Conservation (phyloP, 805 yeast genomes). For the Lipomyces sp. region DNA sequence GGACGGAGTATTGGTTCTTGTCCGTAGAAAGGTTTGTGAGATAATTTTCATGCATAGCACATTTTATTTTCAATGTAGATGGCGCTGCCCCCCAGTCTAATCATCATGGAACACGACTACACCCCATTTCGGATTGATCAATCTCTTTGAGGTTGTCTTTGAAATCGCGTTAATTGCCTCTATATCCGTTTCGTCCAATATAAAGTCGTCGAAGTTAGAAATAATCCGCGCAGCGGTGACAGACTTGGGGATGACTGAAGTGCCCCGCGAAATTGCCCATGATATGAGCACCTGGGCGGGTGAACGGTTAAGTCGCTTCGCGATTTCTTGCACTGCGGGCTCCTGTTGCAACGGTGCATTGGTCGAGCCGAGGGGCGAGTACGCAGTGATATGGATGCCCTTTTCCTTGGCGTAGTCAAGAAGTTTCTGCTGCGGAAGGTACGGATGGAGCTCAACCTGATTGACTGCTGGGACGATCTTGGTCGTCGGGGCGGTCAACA, state of each 20-base stretch:
- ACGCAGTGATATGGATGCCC: slow-evolving; percentile 69
- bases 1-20: not conserved
- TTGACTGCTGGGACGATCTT: slow-evolving; percentile 67
- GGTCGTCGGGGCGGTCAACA: slow-evolving; percentile 38
- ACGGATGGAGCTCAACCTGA: slow-evolving; percentile 81
- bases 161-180: slow-evolving; percentile 42
- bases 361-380: slow-evolving; percentile 72
- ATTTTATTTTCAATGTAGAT: too few species aligned
- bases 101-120: slow-evolving; percentile 34
- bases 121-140: slow-evolving; percentile 37
- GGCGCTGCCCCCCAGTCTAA: slow-evolving; percentile 2
- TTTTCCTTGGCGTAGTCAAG: slow-evolving; percentile 57
- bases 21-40: too few species aligned
- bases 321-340: slow-evolving; percentile 58
- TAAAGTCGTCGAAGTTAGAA: slow-evolving; percentile 48
- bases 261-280: slow-evolving; percentile 61
- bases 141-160: slow-evolving; percentile 30
- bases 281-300: slow-evolving; percentile 62
- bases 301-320: slow-evolving; percentile 58
- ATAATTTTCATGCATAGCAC: too few species aligned
- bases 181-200: slow-evolving; percentile 52
- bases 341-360: slow-evolving; percentile 46
- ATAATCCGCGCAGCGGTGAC: slow-evolving; percentile 66
- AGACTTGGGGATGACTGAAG: slow-evolving; percentile 71
- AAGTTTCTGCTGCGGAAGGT: slow-evolving; percentile 68